phyloP scores from a whole-genome alignment of 78 protist genomes.

The Dictyostelium purpureum region DNA sequence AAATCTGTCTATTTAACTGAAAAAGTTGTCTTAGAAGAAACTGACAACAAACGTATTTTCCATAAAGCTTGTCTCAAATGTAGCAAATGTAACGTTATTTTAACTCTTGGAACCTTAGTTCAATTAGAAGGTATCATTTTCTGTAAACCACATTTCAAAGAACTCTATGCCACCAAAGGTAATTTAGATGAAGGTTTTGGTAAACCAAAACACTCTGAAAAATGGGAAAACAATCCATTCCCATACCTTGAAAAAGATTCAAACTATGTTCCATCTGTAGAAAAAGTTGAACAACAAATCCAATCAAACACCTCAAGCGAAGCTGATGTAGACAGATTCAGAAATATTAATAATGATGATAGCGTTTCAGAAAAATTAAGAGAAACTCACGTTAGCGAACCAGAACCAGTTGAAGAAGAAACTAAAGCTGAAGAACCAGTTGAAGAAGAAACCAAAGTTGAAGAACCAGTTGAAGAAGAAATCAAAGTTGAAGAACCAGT shows the following conservation, averaged over 20 bases:
- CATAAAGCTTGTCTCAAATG: constrained; percentile 79
- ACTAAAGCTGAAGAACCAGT: not conserved
- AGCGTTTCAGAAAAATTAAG: not conserved
- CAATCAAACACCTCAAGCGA: not conserved
- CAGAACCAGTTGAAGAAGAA: not conserved
- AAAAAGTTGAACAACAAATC: constrained; percentile 28
- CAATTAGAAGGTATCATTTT: constrained; percentile 64
- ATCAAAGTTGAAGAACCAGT: not conserved
- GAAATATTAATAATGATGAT: not conserved
- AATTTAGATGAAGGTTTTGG: constrained; percentile 66
- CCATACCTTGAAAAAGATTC: constrained; percentile 65
- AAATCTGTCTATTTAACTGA: constrained; percentile 80
- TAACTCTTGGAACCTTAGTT: constrained; percentile 44
- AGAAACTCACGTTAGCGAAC: not conserved
- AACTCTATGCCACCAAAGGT: constrained; percentile 72
- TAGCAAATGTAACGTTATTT: constrained; percentile 24
- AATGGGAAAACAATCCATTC: constrained; percentile 71
- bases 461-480: not conserved
- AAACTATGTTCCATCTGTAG: constrained; percentile 62
- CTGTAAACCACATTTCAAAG: constrained; percentile 78
- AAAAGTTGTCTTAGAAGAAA: constrained; percentile 76
- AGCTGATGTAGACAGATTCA: constrained; percentile 30
- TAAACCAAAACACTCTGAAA: constrained; percentile 42
- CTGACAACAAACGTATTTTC: constrained; percentile 51
- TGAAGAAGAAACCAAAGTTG: not conserved